Base-by-base conservation (phyloP, 345 rosid species). In the Salix brachista region DNA sequence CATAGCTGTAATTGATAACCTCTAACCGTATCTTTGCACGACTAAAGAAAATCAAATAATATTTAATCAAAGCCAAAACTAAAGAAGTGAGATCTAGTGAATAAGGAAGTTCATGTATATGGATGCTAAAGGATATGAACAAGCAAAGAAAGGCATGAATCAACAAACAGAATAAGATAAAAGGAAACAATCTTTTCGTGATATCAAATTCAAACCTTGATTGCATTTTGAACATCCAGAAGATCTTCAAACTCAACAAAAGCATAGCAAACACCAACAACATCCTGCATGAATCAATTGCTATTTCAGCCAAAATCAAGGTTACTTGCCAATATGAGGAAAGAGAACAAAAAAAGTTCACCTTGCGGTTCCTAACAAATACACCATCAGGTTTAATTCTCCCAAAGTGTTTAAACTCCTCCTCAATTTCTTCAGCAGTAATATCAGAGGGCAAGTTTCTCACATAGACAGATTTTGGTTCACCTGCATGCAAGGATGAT, bases 241-340 rank as follows among this genome's bases (percentile, higher is more conserved):
- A 92, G 84, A 85, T 96, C 99, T 88, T 93, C 99, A 76, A 88
- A 96, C 88, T 96, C 99, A 34, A 96, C 98, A 79, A 93, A 96
- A 17, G 99, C 99, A 81, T 92, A 96, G 88, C 97, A 96, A 54
- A 92, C 92, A 37, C 98, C 99, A 73, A 90, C 78, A 26, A 81
- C 84, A 85, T 96, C 99, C 99, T 92, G 88, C 85, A 83, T 23
- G 42, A 60, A 74, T 48, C 46, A 77, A 74, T 4, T 30, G 30
- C 39, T 25, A 77, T 73, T 76, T 84, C 30, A 71, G 82, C 58
- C 80, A 78, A 46, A 21, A 71, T 23, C 48, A 28, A 44, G 19
- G 67, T 68, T 25, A 60, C 28, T 65, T 14, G 70, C 2, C 67
- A 81, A 23, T 5, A 36, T 44, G 5, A 58, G 52, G 13, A 14